These are phyloP conservation scores for Oidiodendron maius DNA, from an alignment of 495 filamentous ascomycete species.

Conservation along the genomic window DNA sequence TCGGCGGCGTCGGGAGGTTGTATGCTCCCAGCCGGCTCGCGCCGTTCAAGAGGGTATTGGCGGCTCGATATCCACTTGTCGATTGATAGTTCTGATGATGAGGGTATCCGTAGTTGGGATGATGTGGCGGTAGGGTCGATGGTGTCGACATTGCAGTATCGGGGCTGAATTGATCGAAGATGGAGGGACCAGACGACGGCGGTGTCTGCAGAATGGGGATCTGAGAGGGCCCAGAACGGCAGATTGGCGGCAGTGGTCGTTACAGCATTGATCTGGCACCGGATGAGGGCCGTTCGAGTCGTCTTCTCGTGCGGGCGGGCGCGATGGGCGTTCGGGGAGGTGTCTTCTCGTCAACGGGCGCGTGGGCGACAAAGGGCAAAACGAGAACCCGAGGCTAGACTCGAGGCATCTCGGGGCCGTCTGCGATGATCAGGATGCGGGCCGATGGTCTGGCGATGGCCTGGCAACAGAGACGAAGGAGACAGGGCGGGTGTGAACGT, in stretches of 20 bases:
- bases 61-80: conserved; percentile 23
- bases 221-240: not conserved
- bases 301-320: not conserved
- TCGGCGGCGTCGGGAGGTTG: conserved; percentile 21
- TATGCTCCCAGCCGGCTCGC: conserved; percentile 22
- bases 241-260: not conserved
- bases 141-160: conserved; percentile 69
- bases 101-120: conserved; percentile 62
- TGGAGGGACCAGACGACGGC: conserved; percentile 15
- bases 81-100: conserved; percentile 59
- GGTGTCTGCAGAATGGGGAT: not conserved
- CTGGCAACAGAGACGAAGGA: too few relatives aligned
- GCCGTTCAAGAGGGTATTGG: conserved; percentile 20
- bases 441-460: too few relatives aligned
- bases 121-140: conserved; percentile 61
- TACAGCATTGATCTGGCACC: not conserved
- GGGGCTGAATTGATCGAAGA: conserved; percentile 16
- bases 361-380: conserved; percentile 7
- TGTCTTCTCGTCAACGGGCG: conserved; percentile 11
- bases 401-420: conserved; percentile 15
- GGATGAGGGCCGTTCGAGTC: not conserved
- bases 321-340: not conserved
- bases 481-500: too few relatives aligned
- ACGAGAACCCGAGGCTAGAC: conserved; percentile 7
- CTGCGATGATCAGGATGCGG: too few relatives aligned